These are phyloP conservation scores for Hydrangea macrophylla DNA, from an alignment of 148 eudicot species.

Conservation along the genomic window DNA sequence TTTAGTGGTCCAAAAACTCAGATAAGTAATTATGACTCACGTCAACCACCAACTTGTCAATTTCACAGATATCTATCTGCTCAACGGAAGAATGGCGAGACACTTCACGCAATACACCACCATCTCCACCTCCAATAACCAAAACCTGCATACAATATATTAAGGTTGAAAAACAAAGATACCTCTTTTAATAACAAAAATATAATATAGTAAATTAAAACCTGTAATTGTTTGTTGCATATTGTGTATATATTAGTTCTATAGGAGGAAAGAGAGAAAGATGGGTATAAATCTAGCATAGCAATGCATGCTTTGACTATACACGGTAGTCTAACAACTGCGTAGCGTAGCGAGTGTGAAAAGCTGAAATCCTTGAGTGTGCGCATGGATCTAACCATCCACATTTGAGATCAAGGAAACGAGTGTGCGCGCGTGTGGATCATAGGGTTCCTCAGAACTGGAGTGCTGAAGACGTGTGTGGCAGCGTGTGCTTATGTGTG, in stretches of 20 bases:
- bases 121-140: slow-evolving; percentile 99
- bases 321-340: no score
- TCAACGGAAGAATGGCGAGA: slow-evolving; percentile 85
- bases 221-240: neutral
- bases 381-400: no score
- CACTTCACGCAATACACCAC: slow-evolving; percentile 94
- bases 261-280: neutral
- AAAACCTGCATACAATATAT: slow-evolving; percentile 52
- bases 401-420: no score
- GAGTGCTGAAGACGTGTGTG: no score
- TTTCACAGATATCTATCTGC: slow-evolving; percentile 92
- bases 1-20: neutral
- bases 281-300: no score
- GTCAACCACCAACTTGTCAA: slow-evolving; percentile 95
- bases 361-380: no score
- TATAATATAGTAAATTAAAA: neutral
- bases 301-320: no score
- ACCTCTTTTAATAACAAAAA: no score
- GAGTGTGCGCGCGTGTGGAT: no score
- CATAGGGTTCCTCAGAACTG: no score
- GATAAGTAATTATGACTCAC: slow-evolving; percentile 37
- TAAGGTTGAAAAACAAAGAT: slow-evolving; percentile 26
- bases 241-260: neutral
- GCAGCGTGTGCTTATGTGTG: no score
- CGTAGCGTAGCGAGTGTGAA: no score